Conservation (phyloP, 441 rosid genomes). For the Populus hybrid region DNA sequence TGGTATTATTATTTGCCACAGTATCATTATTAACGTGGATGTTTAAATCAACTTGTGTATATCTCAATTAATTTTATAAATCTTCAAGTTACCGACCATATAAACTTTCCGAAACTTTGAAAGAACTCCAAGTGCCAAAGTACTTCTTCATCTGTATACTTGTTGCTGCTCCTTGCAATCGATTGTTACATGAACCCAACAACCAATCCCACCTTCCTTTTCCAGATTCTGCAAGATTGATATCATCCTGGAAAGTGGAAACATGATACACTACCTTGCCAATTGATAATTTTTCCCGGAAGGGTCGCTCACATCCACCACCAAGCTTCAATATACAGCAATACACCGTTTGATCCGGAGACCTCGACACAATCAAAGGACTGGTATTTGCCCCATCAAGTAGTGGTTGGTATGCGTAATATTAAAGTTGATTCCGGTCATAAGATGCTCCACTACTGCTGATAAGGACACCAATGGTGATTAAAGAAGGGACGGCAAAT, state of each 20-base stretch:
- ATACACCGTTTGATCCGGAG: neutral
- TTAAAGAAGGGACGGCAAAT: neutral
- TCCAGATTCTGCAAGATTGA: neutral
- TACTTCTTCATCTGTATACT: neutral
- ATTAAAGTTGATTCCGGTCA: neutral
- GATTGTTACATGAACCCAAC: neutral
- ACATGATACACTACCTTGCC: neutral
- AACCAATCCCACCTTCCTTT: neutral
- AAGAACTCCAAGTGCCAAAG: neutral
- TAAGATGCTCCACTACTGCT: conserved; percentile 29
- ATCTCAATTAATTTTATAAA: no score
- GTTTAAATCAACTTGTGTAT: no score
- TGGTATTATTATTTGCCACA: neutral
- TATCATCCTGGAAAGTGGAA: neutral
- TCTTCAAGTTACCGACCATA: no score
- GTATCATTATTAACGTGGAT: no score
- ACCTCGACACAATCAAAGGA: neutral
- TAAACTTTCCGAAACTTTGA: no score
- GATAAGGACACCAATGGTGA: conserved; percentile 27
- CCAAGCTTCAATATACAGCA: neutral
- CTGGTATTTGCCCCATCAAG: neutral
- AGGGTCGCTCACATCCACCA: neutral
- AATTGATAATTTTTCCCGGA: neutral
- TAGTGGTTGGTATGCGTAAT: conserved; percentile 11
- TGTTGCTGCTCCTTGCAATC: neutral